Evolutionary conservation across 148 eudicot genomes (phyloP), one percentile per base, ranked within the genome.

Genomic region (Dianthus caryophyllus): DNA sequence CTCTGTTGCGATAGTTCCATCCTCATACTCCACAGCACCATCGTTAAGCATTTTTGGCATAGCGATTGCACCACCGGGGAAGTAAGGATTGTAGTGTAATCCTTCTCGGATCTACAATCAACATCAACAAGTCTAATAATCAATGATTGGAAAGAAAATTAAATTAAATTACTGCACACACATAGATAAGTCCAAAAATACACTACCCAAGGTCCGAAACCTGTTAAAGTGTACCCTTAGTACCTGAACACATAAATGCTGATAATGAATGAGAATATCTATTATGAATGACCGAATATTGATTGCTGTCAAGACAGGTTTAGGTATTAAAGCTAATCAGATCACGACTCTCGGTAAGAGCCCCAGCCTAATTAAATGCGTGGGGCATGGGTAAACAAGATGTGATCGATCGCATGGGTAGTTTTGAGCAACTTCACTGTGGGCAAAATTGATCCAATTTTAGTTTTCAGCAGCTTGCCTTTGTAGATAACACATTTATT

Each of bases 31-130:
- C 29, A 94, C 73, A 71, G 90, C 98, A 65, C 97, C 98, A 69
- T 90, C 98, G 49, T 72, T 90, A 70, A 94, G 98, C 98, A 94
- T 94, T 60, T 94, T 86, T 49, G 98, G 98, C 98, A 94, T 94
- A 17, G 96, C 98, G 67, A 94, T 94, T 66, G 98, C 97, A 52
- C 98, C 96, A 9, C 98, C 98, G 57, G 98, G 96, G 67, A 93
- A 93, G 81, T 93, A 93, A 38, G 98, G 95, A 75, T 93, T 93
- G 66, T 93, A 93, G 73, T 93, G 88, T 75, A 93, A 69, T 9
- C 98, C 98, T 24, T 93, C 98, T 65, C 98, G 80, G 65, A 93
- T 85, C 98, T 93, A 65, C 49, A 65, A 67, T 30, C 44, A 5
- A 61, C 70, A 44, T 20, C 20, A 60, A 21, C 9, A 49, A 43